A percentile compares a stretch with the other conserved stretches of the same genome.
phyloP scores from a whole-genome alignment of 1,284 basidiomycete genomes.

The Hymenochaete sp. region DNA sequence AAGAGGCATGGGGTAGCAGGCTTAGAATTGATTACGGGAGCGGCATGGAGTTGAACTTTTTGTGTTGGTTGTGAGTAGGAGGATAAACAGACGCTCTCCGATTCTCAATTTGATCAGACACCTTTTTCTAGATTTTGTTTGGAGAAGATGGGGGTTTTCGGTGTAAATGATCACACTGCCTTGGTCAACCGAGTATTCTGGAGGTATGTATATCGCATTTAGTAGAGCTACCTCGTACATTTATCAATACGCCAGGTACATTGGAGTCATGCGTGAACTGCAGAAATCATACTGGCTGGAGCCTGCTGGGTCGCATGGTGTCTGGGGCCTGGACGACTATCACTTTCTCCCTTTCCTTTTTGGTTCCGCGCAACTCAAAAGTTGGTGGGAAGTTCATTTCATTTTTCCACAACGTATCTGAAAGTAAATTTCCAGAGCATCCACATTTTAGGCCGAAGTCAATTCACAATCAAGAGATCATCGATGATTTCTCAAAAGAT shows the following conservation, averaged over 20 bases:
- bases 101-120: neutral
- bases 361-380: slow-evolving; percentile 76
- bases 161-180: slow-evolving; percentile 60
- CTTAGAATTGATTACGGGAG: slow-evolving; percentile 96
- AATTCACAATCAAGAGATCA: slow-evolving; percentile 85
- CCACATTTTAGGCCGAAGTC: slow-evolving; percentile 87
- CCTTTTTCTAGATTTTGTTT: slow-evolving; percentile 62
- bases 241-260: slow-evolving; percentile 42
- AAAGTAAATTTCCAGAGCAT: slow-evolving; percentile 50
- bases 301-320: slow-evolving; percentile 95
- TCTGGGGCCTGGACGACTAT: slow-evolving; percentile 98
- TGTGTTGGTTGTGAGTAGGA: slow-evolving; percentile 85
- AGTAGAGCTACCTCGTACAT: neutral
- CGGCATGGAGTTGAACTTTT: slow-evolving; percentile 97
- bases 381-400: slow-evolving; percentile 29
- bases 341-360: slow-evolving; percentile 94
- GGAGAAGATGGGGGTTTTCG: slow-evolving; percentile 63
- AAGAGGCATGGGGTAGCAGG: slow-evolving; percentile 86
- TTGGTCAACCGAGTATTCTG: slow-evolving; percentile 88
- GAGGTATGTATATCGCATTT: slow-evolving; percentile 42
- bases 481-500: slow-evolving; percentile 87
- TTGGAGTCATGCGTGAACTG: slow-evolving; percentile 81
- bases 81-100: neutral
- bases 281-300: slow-evolving; percentile 97
- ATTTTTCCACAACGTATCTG: neutral